Evolutionary conservation across 2,329 filamentous ascomycete species (phyloP).

Genomic region (Chalaropsis ovoidea): DNA sequence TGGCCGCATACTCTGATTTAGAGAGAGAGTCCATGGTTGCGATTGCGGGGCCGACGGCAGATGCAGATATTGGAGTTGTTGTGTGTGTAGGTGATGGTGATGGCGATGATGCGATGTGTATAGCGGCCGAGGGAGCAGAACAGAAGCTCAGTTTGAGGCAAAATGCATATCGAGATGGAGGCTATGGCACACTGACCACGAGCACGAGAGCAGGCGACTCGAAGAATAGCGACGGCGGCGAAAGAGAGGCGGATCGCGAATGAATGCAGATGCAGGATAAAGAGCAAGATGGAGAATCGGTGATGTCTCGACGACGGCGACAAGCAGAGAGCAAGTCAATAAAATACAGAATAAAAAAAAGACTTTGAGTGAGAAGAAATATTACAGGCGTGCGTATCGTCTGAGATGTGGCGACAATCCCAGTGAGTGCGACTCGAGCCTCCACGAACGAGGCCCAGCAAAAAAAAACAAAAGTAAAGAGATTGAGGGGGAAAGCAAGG

Average conservation of each 20-base stretch:
- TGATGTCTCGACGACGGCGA: slow-evolving; percentile 4
- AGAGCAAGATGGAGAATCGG: neutral
- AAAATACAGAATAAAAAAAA: neutral
- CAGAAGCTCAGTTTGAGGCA: slow-evolving; percentile 14
- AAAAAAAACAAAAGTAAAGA: neutral
- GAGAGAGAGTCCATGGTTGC: slow-evolving; percentile 67
- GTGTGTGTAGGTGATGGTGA: neutral
- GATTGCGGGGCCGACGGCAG: slow-evolving; percentile 25
- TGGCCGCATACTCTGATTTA: slow-evolving; percentile 81
- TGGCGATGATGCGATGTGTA: neutral
- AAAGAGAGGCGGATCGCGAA: too few species aligned
- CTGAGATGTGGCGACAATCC: neutral
- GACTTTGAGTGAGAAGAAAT: neutral
- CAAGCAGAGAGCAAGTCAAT: neutral
- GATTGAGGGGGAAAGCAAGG: neutral
- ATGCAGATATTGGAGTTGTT: neutral
- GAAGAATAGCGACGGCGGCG: neutral
- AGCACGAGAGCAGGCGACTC: slow-evolving; percentile 4
- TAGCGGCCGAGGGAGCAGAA: neutral
- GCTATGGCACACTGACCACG: neutral
- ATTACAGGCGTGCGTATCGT: neutral
- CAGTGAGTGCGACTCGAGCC: neutral
- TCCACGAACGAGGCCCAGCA: neutral
- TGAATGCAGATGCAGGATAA: too few species aligned
- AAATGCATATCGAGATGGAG: slow-evolving; percentile 15